Conservation (phyloP, 2,329 filamentous ascomycete species). For the Pseudogymnoascus sp. region DNA sequence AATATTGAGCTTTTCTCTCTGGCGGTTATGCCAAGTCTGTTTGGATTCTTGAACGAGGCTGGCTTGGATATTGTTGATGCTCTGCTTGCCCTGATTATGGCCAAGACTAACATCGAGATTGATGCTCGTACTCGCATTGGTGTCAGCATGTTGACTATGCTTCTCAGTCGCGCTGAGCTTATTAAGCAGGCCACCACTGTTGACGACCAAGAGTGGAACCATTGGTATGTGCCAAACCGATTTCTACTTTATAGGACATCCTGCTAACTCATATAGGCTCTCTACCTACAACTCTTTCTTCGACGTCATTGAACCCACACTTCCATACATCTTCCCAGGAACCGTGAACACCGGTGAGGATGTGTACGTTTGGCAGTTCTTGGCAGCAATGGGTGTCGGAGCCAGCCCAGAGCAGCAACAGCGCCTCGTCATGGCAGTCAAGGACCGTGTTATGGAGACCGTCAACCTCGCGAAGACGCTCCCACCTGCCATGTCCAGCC, state of each 20-base stretch:
- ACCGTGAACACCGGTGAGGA: slow-evolving; percentile 87
- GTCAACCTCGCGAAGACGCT: slow-evolving; percentile 83
- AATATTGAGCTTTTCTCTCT: slow-evolving; percentile 86
- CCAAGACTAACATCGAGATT: slow-evolving; percentile 73
- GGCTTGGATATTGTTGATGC: slow-evolving; percentile 86
- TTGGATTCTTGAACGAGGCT: slow-evolving; percentile 85
- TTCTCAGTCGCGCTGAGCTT: slow-evolving; percentile 87
- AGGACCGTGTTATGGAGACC: slow-evolving; percentile 96
- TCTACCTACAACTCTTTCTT: slow-evolving; percentile 80
- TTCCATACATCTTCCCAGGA: slow-evolving; percentile 82
- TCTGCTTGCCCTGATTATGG: slow-evolving; percentile 75
- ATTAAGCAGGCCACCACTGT: slow-evolving; percentile 73
- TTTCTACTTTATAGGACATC: not conserved
- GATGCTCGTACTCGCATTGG: slow-evolving; percentile 83
- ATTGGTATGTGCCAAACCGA: slow-evolving; percentile 53
- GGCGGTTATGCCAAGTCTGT: slow-evolving; percentile 81
- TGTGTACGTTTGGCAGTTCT: slow-evolving; percentile 95
- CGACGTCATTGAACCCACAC: slow-evolving; percentile 72
- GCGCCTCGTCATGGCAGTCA: slow-evolving; percentile 86
- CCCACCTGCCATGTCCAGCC: slow-evolving; percentile 74
- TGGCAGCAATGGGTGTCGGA: slow-evolving; percentile 89
- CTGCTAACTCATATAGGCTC: slow-evolving; percentile 46
- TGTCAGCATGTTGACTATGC: slow-evolving; percentile 82
- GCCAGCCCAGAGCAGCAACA: slow-evolving; percentile 93
- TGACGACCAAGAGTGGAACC: slow-evolving; percentile 65